phyloP scores from a whole-genome alignment of 2,329 filamentous ascomycete genomes.

The Claviceps sp. region DNA sequence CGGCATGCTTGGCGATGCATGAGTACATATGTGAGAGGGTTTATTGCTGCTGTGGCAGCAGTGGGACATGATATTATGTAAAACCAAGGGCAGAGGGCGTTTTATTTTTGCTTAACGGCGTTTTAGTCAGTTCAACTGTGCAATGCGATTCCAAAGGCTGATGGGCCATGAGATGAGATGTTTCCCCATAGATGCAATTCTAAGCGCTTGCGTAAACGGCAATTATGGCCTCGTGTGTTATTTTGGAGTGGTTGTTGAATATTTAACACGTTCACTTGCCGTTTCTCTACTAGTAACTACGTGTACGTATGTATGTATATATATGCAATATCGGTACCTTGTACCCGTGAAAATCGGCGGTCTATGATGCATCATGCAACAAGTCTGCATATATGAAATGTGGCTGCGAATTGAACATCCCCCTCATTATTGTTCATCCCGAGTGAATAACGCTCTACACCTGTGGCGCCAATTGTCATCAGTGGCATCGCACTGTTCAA shows the following conservation, averaged over 20 bases:
- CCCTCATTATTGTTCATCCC: neutral
- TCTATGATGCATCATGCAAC: no score
- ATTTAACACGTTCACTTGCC: no score
- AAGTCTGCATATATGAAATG: neutral
- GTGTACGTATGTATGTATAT: no score
- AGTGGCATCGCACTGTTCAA: neutral
- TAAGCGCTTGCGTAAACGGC: no score
- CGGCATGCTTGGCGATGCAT: constrained; percentile 57
- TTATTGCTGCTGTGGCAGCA: neutral
- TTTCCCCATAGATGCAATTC: neutral
- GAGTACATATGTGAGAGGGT: neutral
- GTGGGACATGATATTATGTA: neutral
- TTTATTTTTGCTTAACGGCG: neutral
- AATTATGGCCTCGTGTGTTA: no score
- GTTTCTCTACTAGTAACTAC: no score
- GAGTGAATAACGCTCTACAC: neutral
- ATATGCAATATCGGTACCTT: no score
- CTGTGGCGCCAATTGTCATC: neutral
- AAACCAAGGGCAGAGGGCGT: neutral
- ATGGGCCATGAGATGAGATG: neutral
- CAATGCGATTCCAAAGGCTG: neutral
- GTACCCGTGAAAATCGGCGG: no score
- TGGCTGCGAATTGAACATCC: neutral
- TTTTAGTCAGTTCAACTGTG: no score
- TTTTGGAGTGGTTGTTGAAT: no score